A percentile compares a stretch with the other conserved stretches of the same genome.
Evolutionary conservation across 495 filamentous ascomycete genomes (phyloP).

Genomic region (Aspergillus kassunensis): DNA sequence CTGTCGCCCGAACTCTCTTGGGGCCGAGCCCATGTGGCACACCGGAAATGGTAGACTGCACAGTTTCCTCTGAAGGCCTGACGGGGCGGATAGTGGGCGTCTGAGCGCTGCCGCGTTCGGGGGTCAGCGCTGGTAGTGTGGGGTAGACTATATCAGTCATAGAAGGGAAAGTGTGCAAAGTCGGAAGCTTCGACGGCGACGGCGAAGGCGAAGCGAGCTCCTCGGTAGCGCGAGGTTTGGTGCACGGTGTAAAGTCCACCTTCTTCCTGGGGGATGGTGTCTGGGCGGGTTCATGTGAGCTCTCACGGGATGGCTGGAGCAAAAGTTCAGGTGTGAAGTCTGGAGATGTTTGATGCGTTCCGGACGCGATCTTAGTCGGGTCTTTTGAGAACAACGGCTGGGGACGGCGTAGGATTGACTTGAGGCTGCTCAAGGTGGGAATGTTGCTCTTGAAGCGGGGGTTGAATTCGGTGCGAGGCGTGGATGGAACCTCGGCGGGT

Average conservation of each 20-base stretch:
- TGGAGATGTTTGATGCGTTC: constrained; percentile 53
- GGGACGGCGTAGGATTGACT: constrained; percentile 59
- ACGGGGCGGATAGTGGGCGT: constrained; percentile 34
- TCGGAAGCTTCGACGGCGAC: constrained; percentile 42
- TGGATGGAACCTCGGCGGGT: constrained; percentile 39
- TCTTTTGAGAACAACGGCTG: constrained; percentile 60
- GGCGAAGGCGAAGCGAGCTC: constrained; percentile 36
- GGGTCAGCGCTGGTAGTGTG: constrained; percentile 37
- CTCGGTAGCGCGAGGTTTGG: constrained; percentile 41
- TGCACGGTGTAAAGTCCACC: constrained; percentile 57
- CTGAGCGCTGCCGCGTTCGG: constrained; percentile 24
- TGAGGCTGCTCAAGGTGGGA: constrained; percentile 45
- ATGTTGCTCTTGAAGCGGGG: constrained; percentile 40
- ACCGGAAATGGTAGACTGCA: constrained; percentile 27
- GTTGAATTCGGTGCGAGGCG: constrained; percentile 45
- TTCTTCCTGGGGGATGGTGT: constrained; percentile 53
- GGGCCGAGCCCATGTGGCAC: constrained; percentile 67
- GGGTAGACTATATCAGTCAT: constrained; percentile 41
- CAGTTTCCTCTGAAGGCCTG: constrained; percentile 26
- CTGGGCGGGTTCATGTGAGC: constrained; percentile 26
- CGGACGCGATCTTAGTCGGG: constrained; percentile 56
- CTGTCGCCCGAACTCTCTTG: too few relatives aligned
- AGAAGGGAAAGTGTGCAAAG: constrained; percentile 18
- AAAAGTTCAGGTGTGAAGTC: constrained; percentile 43
- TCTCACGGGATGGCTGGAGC: constrained; percentile 28